Conservation (phyloP, 768 basidiomycete species). For the Kondoa subrosea region DNA sequence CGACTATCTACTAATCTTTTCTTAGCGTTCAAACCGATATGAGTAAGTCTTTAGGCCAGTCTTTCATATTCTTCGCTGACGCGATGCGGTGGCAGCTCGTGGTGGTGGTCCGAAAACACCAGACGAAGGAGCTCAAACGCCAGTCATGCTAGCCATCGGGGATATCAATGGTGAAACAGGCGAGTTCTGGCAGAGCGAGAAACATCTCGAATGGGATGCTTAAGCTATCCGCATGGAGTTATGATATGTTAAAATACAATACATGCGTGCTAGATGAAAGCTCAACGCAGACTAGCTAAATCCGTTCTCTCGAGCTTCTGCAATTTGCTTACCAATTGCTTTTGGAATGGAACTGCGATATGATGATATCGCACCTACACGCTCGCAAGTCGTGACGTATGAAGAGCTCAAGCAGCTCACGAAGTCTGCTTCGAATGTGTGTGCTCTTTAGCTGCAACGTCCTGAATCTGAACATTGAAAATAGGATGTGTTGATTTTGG, state of each 20-base stretch:
- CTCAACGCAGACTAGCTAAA: too few species aligned
- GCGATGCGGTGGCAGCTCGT: too few species aligned
- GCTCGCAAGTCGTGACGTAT: conserved; percentile 41
- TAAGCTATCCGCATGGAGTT: neutral
- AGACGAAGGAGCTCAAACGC: conserved; percentile 24
- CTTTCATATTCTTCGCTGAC: too few species aligned
- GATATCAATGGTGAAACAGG: conserved; percentile 20
- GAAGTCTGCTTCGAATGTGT: conserved; percentile 43
- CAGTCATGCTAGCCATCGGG: conserved; percentile 23
- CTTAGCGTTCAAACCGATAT: conserved; percentile 22
- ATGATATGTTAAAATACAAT: too few species aligned
- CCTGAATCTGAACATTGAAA: neutral
- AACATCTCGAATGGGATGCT: conserved; percentile 11
- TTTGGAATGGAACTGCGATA: neutral
- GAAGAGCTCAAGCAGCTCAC: conserved; percentile 67
- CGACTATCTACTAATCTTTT: neutral
- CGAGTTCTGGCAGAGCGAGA: conserved; percentile 24
- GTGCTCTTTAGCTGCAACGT: conserved; percentile 30
- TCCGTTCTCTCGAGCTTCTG: too few species aligned
- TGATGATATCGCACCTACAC: neutral
- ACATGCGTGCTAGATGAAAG: too few species aligned
- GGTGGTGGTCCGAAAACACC: conserved; percentile 17
- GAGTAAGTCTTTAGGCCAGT: too few species aligned
- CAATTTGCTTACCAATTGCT: too few species aligned
- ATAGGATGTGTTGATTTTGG: conserved; percentile 22